A percentile compares a stretch with the other conserved stretches of the same genome.
phyloP scores from a whole-genome alignment of 306 rosid genomes.

The Vachellia pachyceras region DNA sequence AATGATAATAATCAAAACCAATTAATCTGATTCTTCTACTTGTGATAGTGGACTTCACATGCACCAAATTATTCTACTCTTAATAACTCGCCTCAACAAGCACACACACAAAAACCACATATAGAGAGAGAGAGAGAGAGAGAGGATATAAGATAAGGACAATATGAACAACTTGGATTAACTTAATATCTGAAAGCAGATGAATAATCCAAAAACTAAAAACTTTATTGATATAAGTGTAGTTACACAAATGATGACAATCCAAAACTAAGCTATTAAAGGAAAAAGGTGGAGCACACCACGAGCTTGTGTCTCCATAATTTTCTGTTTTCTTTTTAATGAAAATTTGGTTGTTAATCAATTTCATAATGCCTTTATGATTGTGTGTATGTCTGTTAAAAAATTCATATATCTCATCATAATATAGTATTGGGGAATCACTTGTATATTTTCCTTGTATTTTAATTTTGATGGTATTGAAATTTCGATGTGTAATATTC shows the following conservation, averaged over 20 bases:
- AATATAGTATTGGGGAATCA: background rate
- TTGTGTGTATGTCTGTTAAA: background rate
- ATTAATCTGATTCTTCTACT: background rate
- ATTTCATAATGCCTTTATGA: background rate
- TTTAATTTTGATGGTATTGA: background rate
- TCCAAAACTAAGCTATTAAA: background rate
- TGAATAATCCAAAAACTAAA: background rate
- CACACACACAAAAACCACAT: background rate
- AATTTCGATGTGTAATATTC: background rate
- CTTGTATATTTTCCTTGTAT: background rate
- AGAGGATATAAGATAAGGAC: constrained; percentile 16
- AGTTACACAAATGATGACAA: background rate
- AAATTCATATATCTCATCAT: background rate
- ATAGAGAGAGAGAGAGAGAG: too few species aligned
- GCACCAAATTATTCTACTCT: background rate
- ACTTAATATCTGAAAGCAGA: background rate
- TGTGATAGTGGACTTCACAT: constrained; percentile 15
- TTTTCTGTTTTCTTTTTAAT: background rate
- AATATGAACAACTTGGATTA: constrained; percentile 15
- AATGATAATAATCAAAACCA: background rate
- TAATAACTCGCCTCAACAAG: background rate
- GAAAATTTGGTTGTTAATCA: background rate
- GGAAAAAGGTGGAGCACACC: constrained; percentile 5
- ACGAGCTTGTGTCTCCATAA: constrained; percentile 6
- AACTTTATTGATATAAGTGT: background rate